phyloP scores from a whole-genome alignment of 306 rosid genomes.

The Echinosophora koreensis region DNA sequence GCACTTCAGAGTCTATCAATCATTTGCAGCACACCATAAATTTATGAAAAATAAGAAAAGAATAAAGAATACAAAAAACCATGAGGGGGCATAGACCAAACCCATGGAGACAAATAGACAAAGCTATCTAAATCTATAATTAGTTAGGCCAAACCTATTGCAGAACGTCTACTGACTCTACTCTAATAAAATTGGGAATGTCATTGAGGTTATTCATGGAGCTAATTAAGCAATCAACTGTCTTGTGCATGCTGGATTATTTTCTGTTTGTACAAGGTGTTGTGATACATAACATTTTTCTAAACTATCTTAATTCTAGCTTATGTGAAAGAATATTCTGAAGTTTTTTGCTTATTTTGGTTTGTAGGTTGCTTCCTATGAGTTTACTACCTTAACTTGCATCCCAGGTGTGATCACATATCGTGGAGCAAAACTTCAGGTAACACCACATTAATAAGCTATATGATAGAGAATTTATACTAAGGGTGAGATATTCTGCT shows the following conservation, averaged over 20 bases:
- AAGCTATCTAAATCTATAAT: no score
- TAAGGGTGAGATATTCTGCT: conserved; percentile 2
- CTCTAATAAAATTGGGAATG: not conserved
- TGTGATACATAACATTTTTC: conserved; percentile 7
- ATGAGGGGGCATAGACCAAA: no score
- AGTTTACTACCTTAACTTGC: conserved; percentile 96
- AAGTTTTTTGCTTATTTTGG: conserved; percentile 41
- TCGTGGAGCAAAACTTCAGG: conserved; percentile 98
- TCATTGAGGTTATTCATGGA: conserved; percentile 2
- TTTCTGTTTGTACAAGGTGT: conserved; percentile 19
- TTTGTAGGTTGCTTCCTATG: conserved; percentile 96
- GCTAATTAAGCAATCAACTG: not conserved
- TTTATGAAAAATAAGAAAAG: no score
- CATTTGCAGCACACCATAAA: no score
- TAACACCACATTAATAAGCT: conserved; percentile 38
- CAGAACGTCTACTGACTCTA: no score
- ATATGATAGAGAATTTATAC: conserved; percentile 19
- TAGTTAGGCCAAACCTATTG: no score
- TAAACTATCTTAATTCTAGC: conserved; percentile 33
- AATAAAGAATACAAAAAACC: no score
- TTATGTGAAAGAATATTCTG: conserved; percentile 38
- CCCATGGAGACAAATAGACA: no score
- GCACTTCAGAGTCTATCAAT: no score
- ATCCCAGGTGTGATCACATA: conserved; percentile 94
- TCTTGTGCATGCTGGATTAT: not conserved